phyloP scores from a whole-genome alignment of 192 early-diverging fungal species.

The Umbelopsis ramanniana region DNA sequence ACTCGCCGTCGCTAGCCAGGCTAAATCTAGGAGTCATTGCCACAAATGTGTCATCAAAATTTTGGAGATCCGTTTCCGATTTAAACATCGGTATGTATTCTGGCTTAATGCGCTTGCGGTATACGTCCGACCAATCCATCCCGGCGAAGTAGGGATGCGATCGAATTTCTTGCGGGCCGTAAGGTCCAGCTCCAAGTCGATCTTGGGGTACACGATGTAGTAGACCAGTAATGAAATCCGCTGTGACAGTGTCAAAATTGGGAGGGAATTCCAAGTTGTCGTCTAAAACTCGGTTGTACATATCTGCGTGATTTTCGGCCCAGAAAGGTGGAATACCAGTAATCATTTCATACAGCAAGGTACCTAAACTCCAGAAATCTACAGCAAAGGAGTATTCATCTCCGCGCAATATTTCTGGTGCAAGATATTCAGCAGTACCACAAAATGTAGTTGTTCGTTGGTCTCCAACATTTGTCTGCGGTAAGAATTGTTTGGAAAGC shows the following conservation, averaged over 20 bases:
- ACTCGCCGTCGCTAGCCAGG: not conserved
- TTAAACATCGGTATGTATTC: conserved; percentile 65
- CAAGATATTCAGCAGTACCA: conserved; percentile 88
- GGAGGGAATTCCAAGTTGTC: conserved; percentile 53
- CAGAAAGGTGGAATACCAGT: conserved; percentile 67
- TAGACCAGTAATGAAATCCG: conserved; percentile 48
- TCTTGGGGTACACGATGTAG: conserved; percentile 61
- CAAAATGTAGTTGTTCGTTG: conserved; percentile 78
- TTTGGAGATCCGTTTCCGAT: conserved; percentile 52
- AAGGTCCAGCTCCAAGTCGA: conserved; percentile 60
- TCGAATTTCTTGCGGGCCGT: conserved; percentile 72
- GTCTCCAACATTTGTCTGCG: conserved; percentile 26
- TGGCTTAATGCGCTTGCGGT: conserved; percentile 60
- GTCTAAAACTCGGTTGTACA: conserved; percentile 61
- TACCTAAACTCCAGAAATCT: conserved; percentile 85
- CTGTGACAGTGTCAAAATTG: conserved; percentile 46
- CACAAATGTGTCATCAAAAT: conserved; percentile 59
- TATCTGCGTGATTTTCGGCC: conserved; percentile 59
- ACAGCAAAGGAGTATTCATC: conserved; percentile 75
- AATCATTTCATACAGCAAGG: conserved; percentile 76
- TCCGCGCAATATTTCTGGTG: conserved; percentile 80
- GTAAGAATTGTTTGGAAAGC: conserved; percentile 60
- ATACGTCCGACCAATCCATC: conserved; percentile 68
- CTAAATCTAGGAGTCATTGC: conserved; percentile 52
- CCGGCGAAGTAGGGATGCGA: conserved; percentile 70